phyloP scores from a whole-genome alignment of 495 filamentous ascomycete species.

The Rostrohypoxylon terebratum region DNA sequence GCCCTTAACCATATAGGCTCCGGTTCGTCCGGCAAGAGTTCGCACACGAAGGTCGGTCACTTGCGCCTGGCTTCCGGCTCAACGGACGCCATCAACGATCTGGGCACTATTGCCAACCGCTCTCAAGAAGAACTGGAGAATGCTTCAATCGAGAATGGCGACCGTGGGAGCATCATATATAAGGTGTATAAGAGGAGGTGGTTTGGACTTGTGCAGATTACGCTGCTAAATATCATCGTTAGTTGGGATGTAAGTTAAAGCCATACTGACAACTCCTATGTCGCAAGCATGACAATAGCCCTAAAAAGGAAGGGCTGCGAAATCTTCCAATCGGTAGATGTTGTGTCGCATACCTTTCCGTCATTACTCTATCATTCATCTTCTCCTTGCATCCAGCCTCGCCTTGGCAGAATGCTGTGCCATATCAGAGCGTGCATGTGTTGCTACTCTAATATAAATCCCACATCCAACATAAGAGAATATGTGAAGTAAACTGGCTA shows the following conservation, averaged over 20 bases:
- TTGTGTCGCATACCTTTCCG: conserved; percentile 4
- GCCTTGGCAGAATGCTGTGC: conserved; percentile 22
- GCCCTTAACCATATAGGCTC: conserved; percentile 32
- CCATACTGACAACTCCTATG: neutral
- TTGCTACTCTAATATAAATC: conserved; percentile 17
- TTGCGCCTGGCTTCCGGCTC: conserved; percentile 43
- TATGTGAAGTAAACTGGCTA: conserved; percentile 20
- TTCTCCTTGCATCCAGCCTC: conserved; percentile 15
- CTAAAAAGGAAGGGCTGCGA: conserved; percentile 2
- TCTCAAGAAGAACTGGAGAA: conserved; percentile 20
- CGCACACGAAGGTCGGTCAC: conserved; percentile 36
- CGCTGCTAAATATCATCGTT: conserved; percentile 89
- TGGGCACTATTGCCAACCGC: conserved; percentile 11
- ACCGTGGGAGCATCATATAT: conserved; percentile 58
- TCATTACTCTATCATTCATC: conserved; percentile 16
- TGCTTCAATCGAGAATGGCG: conserved; percentile 28
- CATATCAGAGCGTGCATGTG: neutral
- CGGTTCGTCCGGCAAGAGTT: conserved; percentile 28
- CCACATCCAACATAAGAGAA: neutral
- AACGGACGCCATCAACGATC: conserved; percentile 28
- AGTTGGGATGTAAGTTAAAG: conserved; percentile 87
- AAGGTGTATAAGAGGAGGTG: conserved; percentile 90
- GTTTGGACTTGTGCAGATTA: conserved; percentile 86
- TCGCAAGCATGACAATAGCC: neutral
- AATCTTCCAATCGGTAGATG: conserved; percentile 39